phyloP scores from a whole-genome alignment of 1,284 basidiomycete genomes.

The Boletus semigastroideus region DNA sequence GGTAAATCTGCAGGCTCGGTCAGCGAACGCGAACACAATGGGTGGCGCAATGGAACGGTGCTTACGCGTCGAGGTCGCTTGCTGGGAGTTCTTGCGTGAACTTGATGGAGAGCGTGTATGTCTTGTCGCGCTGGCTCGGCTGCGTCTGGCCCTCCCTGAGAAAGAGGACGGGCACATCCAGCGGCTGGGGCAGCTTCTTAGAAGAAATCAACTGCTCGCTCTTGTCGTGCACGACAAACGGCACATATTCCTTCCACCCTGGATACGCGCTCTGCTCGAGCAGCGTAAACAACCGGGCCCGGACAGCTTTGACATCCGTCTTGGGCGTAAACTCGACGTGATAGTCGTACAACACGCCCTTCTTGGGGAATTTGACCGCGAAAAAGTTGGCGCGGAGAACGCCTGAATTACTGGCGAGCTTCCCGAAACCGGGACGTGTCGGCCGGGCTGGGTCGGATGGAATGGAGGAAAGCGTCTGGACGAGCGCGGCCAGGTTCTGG shows the following conservation, averaged over 20 bases:
- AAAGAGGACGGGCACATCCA: slow-evolving; percentile 49
- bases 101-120: slow-evolving; percentile 53
- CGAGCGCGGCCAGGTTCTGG: slow-evolving; percentile 37
- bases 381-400: slow-evolving; percentile 70
- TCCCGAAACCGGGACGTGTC: slow-evolving; percentile 67
- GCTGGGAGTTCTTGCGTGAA: slow-evolving; percentile 47
- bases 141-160: slow-evolving; percentile 53
- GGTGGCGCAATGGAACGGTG: no score
- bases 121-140: slow-evolving; percentile 43
- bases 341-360: slow-evolving; percentile 57
- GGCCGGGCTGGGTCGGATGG: slow-evolving; percentile 44
- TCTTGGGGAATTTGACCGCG: slow-evolving; percentile 48
- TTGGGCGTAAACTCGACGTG: slow-evolving; percentile 54
- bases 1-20: slow-evolving; percentile 44
- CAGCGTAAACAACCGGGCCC: slow-evolving; percentile 55
- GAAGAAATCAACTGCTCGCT: slow-evolving; percentile 59
- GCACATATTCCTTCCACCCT: slow-evolving; percentile 40
- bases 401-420: slow-evolving; percentile 45
- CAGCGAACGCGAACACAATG: no score
- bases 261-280: slow-evolving; percentile 47
- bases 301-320: slow-evolving; percentile 46
- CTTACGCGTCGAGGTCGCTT: slow-evolving; percentile 49
- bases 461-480: slow-evolving; percentile 45
- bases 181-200: slow-evolving; percentile 52
- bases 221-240: slow-evolving; percentile 61